Base-by-base conservation (phyloP, 2,329 filamentous ascomycete species). In the Pseudogymnoascus sp. region DNA sequence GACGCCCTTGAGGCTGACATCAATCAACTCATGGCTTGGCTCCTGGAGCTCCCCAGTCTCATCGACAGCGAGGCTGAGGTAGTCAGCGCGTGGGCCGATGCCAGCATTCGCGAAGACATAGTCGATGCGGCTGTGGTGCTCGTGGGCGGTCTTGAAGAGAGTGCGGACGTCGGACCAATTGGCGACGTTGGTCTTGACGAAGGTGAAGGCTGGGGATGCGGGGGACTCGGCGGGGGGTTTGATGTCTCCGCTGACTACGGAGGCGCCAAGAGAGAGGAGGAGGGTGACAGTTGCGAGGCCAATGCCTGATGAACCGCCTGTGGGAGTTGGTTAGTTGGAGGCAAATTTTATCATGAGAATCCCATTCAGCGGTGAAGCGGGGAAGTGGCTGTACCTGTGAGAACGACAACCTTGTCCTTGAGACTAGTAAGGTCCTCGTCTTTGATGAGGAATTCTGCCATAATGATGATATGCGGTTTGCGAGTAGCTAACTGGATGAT, bases 281-380 rank as follows among this genome's bases (percentile, higher is more conserved):
- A 82, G 74, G 7, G 79, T 72, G 6, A 80, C 77, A 0, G 84
- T 85, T 63, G 81, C 81, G 13, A 85, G 78, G 34, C 85, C 84
- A 62, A 87, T 87, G 14, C 85, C 85, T 2, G 83, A 85, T 0
- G 82, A 83, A 64, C 82, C 82, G 60, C 84, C 83, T 80, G 19
- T 63, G 8, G 13, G 36, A 13, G 36, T 67, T 43, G 62, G 65
- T 67, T 62, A 66, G 61, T 31, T 23, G 21, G 6, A 62, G 28
- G 64, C 28, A 64, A 48, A 48, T 65, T 61, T 63, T 34, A 63
- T 60, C 16, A 60, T 4, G 14, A 13, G 57, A 39, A 19, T n/a
- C 31, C 23, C 39, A 28, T 62, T n/a, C 14, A 48, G 51, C 23
- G 21, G 34, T 14, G 21, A 57, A 62, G 51, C 19, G 16, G 34